Percentiles rank a stretch among this genome's conserved stretches.
These are phyloP conservation scores for Catharanthus roseus DNA, from an alignment of 257 asterid species.

Conservation along the genomic window DNA sequence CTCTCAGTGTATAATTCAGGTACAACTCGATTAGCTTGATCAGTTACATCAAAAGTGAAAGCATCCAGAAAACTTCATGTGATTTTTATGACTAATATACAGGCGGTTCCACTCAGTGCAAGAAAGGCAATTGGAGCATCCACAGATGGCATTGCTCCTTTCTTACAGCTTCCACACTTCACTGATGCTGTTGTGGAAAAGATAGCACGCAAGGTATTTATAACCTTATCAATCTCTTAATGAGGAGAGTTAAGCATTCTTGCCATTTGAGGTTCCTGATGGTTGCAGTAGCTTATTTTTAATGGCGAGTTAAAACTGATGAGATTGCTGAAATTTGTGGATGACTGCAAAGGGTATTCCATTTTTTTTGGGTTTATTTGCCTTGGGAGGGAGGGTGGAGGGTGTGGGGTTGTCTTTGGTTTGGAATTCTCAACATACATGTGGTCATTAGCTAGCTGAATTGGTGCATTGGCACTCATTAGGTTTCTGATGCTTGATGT, in stretches of 20 bases:
- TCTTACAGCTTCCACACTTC: slow-evolving; percentile 91
- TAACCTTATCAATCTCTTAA: not conserved
- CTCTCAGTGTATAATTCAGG: slow-evolving; percentile 88
- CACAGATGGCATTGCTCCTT: slow-evolving; percentile 65
- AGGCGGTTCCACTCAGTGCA: slow-evolving; percentile 89
- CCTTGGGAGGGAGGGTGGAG: not conserved
- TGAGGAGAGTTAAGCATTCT: not conserved
- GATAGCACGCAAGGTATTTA: slow-evolving; percentile 57
- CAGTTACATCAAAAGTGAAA: not conserved
- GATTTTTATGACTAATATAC: slow-evolving; percentile 22
- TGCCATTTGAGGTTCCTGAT: not conserved
- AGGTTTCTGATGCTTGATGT: not conserved
- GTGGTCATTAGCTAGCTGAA: not conserved
- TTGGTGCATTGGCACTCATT: not conserved
- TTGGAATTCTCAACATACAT: not conserved
- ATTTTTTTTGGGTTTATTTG: not conserved
- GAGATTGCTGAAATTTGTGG: not conserved
- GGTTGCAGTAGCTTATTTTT: not conserved
- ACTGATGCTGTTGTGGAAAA: slow-evolving; percentile 61
- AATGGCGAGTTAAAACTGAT: not conserved
- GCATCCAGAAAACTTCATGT: not conserved
- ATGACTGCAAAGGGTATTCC: not conserved
- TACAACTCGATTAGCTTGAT: slow-evolving; percentile 21
- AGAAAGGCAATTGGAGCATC: slow-evolving; percentile 69
- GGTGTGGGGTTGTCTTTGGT: not conserved